A percentile compares a stretch with the other conserved stretches of the same genome.
These are phyloP conservation scores for Phytopythium sindhum DNA, from an alignment of 352 stramenopile genomes.

Conservation along the genomic window DNA sequence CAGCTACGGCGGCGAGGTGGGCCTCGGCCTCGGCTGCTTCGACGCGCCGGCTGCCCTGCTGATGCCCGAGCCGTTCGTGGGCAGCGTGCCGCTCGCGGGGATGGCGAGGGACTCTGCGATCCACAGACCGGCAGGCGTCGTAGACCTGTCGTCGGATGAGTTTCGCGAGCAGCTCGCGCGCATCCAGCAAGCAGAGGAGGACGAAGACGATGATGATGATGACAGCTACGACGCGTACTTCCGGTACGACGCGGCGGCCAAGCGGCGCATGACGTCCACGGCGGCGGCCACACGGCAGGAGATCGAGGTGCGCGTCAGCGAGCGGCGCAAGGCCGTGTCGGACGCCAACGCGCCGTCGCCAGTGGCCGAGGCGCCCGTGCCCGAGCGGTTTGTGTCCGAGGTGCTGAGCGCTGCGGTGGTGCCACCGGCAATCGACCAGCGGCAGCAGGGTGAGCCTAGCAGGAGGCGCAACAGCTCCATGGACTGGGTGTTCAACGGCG, in stretches of 20 bases:
- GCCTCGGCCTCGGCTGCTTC: conserved; percentile 16
- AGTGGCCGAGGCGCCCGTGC: conserved; percentile 12
- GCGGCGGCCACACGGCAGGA: conserved; percentile 10
- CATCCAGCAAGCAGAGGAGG: background rate
- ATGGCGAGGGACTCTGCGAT: conserved; percentile 10
- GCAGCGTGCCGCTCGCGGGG: conserved; percentile 17
- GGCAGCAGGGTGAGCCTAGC: background rate
- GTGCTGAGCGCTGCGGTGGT: background rate
- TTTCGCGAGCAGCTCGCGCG: background rate
- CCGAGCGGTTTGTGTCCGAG: background rate
- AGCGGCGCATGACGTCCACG: conserved; percentile 21
- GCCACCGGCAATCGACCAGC: background rate
- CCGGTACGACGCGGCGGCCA: conserved; percentile 10
- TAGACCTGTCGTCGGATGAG: background rate
- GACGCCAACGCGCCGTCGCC: background rate
- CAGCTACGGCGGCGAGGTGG: background rate
- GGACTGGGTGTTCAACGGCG: conserved; percentile 9
- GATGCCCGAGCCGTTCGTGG: background rate
- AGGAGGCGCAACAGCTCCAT: conserved; percentile 9
- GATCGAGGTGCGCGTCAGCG: conserved; percentile 7
- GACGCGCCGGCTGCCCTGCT: conserved; percentile 6
- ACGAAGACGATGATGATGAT: conserved; percentile 1
- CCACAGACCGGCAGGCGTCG: conserved; percentile 7
- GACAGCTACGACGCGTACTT: conserved; percentile 20
- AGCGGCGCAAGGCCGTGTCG: conserved; percentile 9